Base-by-base conservation (phyloP, 257 asterid species). In the Anisodus tanguticus region DNA sequence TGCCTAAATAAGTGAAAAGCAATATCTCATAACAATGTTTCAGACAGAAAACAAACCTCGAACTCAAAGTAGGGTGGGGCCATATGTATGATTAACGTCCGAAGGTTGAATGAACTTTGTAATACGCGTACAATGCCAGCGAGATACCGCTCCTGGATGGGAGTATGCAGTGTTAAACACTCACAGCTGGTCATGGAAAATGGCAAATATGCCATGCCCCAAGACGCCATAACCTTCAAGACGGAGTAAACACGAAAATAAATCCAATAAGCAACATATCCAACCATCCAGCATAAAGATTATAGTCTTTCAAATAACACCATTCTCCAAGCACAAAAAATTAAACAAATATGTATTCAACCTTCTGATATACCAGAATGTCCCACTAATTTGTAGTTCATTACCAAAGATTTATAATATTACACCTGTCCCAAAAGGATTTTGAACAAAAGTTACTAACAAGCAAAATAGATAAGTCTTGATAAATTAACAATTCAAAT, bases 111-210 rank as follows among this genome's bases (percentile, higher is more conserved):
- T 22, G 59, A 22, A 76, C 59, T 22, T 22, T 49, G n/a, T 51
- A 76, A 26, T 51, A 51, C 7, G n/a, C 47, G 22, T 76, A 51
- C 2, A 51, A 76, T 76, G 45, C 81, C 81, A 51, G 81, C 22
- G 43, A 76, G 81, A 76, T 22, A 51, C 4, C 81, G 62, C 81
- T 76, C 58, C 62, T 76, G 81, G 39, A 76, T 51, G 60, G 81
- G 81, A 76, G 63, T 76, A 22, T 76, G 81, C 63, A 76, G 22
- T 76, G 81, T 76, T 26, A 76, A 51, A 76, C 63, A 51, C 45
- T 76, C 81, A 51, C 60, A 76, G 37, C 22, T 26, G 63, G 4
- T 7, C 63, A 51, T 22, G 81, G 81, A 12, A 26, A 76, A 51
- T 1, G 59, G 22, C 22, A 76, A 13, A 31, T 9, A 47, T 22